These are phyloP conservation scores for Neonectria hederae DNA, from an alignment of 2,329 filamentous ascomycete genomes.

Conservation along the genomic window DNA sequence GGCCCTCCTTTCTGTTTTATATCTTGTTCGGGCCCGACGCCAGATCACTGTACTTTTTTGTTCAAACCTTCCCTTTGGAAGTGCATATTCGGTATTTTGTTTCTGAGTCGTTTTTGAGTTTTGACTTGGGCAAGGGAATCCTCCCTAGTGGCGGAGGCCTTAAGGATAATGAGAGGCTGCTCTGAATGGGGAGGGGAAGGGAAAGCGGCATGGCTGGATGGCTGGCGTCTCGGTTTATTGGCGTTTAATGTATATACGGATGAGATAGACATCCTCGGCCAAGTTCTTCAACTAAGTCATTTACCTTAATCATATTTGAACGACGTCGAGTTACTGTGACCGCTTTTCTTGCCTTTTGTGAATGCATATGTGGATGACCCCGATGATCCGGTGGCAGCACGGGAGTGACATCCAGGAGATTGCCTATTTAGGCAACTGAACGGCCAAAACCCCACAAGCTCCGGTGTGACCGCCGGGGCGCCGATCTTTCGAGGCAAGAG, in stretches of 20 bases:
- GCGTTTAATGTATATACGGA: constrained; percentile 39
- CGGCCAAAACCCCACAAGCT: neutral
- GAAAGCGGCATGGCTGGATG: constrained; percentile 15
- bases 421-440: neutral
- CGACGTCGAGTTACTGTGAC: neutral
- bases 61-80: constrained; percentile 14
- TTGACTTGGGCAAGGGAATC: neutral
- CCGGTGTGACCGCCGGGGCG: neutral
- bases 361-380: too few species aligned
- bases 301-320: constrained; percentile 27
- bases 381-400: neutral
- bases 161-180: constrained; percentile 24
- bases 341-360: neutral
- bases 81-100: constrained; percentile 14
- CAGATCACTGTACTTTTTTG: constrained; percentile 20
- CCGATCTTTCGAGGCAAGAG: neutral
- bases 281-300: constrained; percentile 36
- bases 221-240: constrained; percentile 29
- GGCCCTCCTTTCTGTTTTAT: constrained; percentile 18
- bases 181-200: neutral
- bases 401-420: neutral
- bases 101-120: neutral
- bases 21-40: constrained; percentile 23
- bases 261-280: constrained; percentile 34
- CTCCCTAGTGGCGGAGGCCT: constrained; percentile 15